Conservation (phyloP, 192 early-diverging fungal genomes). For the Coemansia sp. region DNA sequence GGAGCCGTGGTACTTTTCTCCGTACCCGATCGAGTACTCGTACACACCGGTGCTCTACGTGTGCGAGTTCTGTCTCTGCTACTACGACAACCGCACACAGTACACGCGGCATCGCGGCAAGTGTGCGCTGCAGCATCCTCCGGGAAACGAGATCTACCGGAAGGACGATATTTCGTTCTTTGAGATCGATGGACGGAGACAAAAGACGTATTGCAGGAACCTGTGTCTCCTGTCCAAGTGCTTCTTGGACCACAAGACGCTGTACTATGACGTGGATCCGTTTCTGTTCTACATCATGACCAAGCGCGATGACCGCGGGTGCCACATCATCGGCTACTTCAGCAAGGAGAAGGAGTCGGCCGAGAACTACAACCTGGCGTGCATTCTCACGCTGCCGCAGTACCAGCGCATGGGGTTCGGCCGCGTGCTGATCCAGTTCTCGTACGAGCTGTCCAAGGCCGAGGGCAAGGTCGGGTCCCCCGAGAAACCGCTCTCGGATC, state of each 20-base stretch:
- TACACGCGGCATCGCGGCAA: conserved; percentile 82
- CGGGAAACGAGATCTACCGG: conserved; percentile 99
- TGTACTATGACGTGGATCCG: conserved; percentile 98
- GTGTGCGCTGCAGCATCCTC: conserved; percentile 91
- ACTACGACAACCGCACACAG: conserved; percentile 70
- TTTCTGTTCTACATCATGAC: conserved; percentile 98
- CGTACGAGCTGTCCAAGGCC: conserved; percentile 94
- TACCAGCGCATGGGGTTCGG: conserved; percentile 97
- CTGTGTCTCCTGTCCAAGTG: conserved; percentile 94
- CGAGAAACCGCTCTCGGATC: conserved; percentile 97
- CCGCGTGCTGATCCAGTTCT: conserved; percentile 90
- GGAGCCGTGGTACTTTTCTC: conserved; percentile 99
- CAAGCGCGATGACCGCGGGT: conserved; percentile 78
- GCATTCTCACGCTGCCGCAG: conserved; percentile 97
- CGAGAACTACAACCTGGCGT: conserved; percentile 97
- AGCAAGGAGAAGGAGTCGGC: conserved; percentile 98
- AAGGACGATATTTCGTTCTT: conserved; percentile 91
- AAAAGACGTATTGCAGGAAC: conserved; percentile 92
- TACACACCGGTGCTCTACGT: conserved; percentile 80
- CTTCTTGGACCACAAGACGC: conserved; percentile 98
- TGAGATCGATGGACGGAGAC: conserved; percentile 95
- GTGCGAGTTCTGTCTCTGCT: conserved; percentile 95
- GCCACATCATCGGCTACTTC: conserved; percentile 96
- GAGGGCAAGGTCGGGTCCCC: conserved; percentile 95
- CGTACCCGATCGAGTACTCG: conserved; percentile 89